A percentile compares a stretch with the other conserved stretches of the same genome.
Evolutionary conservation across 2,329 filamentous ascomycete genomes (phyloP).

Genomic region (Fusarium sp.): DNA sequence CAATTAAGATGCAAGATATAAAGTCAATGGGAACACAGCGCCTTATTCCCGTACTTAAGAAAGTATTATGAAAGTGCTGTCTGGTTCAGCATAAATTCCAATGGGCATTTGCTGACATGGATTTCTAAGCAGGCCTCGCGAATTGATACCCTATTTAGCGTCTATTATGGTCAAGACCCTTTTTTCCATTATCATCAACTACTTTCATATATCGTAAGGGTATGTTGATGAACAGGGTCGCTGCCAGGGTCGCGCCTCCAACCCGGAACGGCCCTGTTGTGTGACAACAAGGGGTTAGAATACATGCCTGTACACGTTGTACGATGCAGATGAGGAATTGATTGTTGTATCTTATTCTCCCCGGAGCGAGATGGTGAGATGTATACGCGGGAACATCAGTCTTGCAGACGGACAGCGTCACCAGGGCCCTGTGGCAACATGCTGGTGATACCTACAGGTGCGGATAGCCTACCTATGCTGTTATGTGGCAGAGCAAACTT

Average conservation of each 20-base stretch:
- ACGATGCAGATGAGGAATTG: slow-evolving; percentile 36
- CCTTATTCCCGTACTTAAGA: slow-evolving; percentile 12
- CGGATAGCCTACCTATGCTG: slow-evolving; percentile 27
- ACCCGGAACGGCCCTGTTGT: slow-evolving; percentile 33
- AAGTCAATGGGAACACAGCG: slow-evolving; percentile 40
- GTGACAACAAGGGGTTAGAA: slow-evolving; percentile 29
- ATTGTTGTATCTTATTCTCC: slow-evolving; percentile 28
- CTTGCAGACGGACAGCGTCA: slow-evolving; percentile 9
- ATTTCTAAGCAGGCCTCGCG: slow-evolving; percentile 10
- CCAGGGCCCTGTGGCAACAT: slow-evolving; percentile 31
- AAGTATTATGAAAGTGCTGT: not conserved
- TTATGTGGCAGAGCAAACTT: slow-evolving; percentile 39
- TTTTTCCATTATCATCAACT: slow-evolving; percentile 5
- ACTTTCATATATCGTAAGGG: not conserved
- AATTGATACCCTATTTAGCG: slow-evolving; percentile 35
- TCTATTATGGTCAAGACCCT: slow-evolving; percentile 6
- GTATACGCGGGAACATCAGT: slow-evolving; percentile 28
- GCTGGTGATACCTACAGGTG: slow-evolving; percentile 37
- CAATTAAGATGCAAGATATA: slow-evolving; percentile 45
- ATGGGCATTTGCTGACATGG: slow-evolving; percentile 10
- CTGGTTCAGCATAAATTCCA: not conserved
- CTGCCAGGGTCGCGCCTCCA: slow-evolving; percentile 33
- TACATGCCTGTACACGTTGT: slow-evolving; percentile 32
- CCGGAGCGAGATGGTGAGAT: slow-evolving; percentile 42
- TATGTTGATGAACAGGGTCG: slow-evolving; percentile 38